Base-by-base conservation (phyloP, 805 yeast genomes). In the Blastobotrys americana region DNA sequence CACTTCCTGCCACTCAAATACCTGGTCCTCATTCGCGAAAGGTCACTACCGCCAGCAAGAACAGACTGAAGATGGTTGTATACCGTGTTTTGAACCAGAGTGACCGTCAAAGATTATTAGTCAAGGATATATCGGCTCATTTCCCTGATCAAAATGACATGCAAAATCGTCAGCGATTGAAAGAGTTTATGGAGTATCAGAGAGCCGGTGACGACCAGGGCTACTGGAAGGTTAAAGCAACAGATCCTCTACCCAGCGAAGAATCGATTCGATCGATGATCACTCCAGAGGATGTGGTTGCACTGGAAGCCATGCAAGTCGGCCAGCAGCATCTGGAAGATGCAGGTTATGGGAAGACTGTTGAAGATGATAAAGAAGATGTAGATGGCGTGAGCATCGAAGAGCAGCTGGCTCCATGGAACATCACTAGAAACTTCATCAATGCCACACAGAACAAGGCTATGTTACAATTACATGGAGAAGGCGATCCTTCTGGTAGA, bases 1-100 rank as follows among this genome's bases (percentile, higher is more conserved):
- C 84, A 0, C 80, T 87, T 53, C 98, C 98, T 1, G 96, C 87
- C 2, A 84, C 85, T 39, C 96, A 87, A 57, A 82, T 93, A 27
- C 98, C 98, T 0, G 97, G 97, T 1, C 98, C 98, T 2, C 96
- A 93, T 60, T 87, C 97, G 1, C 76, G 98, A 63, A 88, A 87
- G 56, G 97, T 89, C 18, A 89, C 97, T 0, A 82, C 96, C 2
- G 89, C 95, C 19, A 79, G 88, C 35, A 89, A 90, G 56, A 89
- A 88, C 58, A 72, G 98, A 50, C 68, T 93, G 52, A 88, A 85
- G 63, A 89, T 93, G 96, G 80, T 93, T 55, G 97, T 88, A 1
- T 90, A 77, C 57, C 76, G 97, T 43, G 84, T 88, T 0, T 69
- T 93, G 64, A 86, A 88, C 61, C 77, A 80, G 49, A 80, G 75